A percentile compares a stretch with the other conserved stretches of the same genome.
phyloP scores from a whole-genome alignment of 495 filamentous ascomycete genomes.

The Aspergillus nanangensis region DNA sequence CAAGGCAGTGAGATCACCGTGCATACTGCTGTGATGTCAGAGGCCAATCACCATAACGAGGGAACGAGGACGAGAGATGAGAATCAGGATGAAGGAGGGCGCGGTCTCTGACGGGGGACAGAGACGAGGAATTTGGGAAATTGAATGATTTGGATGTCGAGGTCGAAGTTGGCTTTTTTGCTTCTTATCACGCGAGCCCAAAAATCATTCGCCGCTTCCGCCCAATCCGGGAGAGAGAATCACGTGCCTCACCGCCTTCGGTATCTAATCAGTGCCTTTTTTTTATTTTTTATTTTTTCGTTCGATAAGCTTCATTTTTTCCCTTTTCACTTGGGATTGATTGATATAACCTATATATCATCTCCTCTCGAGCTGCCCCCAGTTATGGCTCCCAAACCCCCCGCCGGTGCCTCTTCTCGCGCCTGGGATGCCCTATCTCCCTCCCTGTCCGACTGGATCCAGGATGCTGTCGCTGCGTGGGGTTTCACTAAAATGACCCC shows the following conservation, averaged over 20 bases:
- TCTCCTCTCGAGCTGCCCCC: neutral
- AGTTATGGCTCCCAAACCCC: conserved; percentile 36
- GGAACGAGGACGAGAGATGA: neutral
- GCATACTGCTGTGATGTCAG: too few species aligned
- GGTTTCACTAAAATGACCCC: conserved; percentile 87
- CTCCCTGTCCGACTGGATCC: conserved; percentile 81
- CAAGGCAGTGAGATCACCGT: conserved; percentile 12
- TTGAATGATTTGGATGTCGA: too few species aligned
- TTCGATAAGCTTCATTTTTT: neutral
- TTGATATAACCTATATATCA: too few species aligned
- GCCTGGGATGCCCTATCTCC: conserved; percentile 79
- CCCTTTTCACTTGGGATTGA: neutral
- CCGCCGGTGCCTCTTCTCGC: conserved; percentile 39
- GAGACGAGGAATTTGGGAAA: too few species aligned
- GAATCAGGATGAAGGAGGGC: neutral
- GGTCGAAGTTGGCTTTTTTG: too few species aligned
- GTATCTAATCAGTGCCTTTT: conserved; percentile 21
- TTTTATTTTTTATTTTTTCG: conserved; percentile 1
- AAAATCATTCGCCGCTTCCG: too few species aligned
- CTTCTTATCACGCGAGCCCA: too few species aligned
- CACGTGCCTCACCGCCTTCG: conserved; percentile 17
- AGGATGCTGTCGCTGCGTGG: conserved; percentile 78
- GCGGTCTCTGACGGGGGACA: too few species aligned
- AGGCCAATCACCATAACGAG: neutral
- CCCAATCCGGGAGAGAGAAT: conserved; percentile 11